Evolutionary conservation across 1,284 basidiomycete genomes (phyloP), one percentile per base, ranked within the genome.

Genomic region (Ganoderma lucidum): DNA sequence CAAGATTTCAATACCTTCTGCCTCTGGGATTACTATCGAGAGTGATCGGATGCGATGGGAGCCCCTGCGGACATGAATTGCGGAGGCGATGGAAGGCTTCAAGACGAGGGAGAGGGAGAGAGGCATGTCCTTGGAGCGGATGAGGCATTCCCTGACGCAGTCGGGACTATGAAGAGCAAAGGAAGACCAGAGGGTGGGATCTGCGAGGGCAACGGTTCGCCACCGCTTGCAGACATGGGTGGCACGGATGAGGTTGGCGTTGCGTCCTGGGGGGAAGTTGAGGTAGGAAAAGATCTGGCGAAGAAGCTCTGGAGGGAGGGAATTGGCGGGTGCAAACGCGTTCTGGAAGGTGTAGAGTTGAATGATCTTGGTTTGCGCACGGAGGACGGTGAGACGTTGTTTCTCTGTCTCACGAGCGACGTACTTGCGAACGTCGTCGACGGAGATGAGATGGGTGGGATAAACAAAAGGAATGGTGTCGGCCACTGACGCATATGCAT

Each of bases 161-260:
- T 23, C 45, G 32, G 65, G 62, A 28, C 65, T 28, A 28, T 64
- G 53, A 10, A 66, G 55, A 6, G 58, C 62, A 59, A 70, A 66
- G 35, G 45, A 55, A 8, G 68, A 60, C 68, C 68, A 70, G 6
- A 70, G 65, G 10, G 35, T 0, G 3, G 64, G 30, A 15, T 62
- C 42, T 35, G 44, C 39, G 2, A 66, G 64, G 12, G 68, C 55
- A 28, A 59, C 32, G 3, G 42, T 12, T 15, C 68, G 64, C 68
- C 68, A 69, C 10, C 42, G 62, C 15, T 19, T 23, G 53, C 64
- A 69, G 39, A 66, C 56, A 15, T 69, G 68, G 10, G 55, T 66
- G 37, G 59, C 63, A 60, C 28, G 8, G 30, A 69, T 58, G 23
- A 65, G 32, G 42, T 58, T 30, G 39, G 15, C 37, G 35, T 62